Conservation (phyloP, 805 yeast genomes). For the Candida khao-thaluensis region DNA sequence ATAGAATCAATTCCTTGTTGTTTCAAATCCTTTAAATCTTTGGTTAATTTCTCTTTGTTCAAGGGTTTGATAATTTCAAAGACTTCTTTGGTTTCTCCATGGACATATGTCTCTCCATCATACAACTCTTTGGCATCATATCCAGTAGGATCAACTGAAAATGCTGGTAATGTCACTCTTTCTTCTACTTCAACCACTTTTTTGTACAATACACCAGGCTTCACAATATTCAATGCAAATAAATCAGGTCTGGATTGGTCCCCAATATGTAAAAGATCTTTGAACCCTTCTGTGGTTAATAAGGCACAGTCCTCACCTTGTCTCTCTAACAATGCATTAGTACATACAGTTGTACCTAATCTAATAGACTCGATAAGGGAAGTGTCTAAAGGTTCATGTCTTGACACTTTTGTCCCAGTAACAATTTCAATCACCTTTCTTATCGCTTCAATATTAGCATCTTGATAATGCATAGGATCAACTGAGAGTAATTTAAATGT, state of each 20-base stretch:
- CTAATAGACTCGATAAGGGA: constrained; percentile 21
- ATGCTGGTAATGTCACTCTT: constrained; percentile 22
- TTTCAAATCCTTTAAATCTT: constrained; percentile 45
- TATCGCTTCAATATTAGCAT: constrained; percentile 89
- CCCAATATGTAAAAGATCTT: constrained; percentile 22
- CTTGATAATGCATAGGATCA: constrained; percentile 80
- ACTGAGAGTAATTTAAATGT: constrained; percentile 75
- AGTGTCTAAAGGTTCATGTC: constrained; percentile 19
- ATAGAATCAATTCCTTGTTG: constrained; percentile 63
- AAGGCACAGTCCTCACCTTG: constrained; percentile 22
- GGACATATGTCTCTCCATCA: constrained; percentile 36
- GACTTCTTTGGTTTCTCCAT: constrained; percentile 68
- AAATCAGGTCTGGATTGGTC: constrained; percentile 23
- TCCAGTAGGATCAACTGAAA: constrained; percentile 18
- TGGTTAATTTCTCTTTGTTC: constrained; percentile 42
- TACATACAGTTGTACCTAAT: constrained; percentile 31
- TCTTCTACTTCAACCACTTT: constrained; percentile 21
- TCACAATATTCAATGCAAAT: constrained; percentile 20
- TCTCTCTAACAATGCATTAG: constrained; percentile 23
- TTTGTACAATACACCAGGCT: constrained; percentile 18
- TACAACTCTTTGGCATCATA: constrained; percentile 17
- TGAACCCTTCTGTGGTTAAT: constrained; percentile 22
- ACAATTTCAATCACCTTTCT: constrained; percentile 67
- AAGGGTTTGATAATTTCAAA: constrained; percentile 60
- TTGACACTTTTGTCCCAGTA: constrained; percentile 44